These are phyloP conservation scores for Sclerotinia spermophila DNA, from an alignment of 2,329 filamentous ascomycete species.

Conservation along the genomic window DNA sequence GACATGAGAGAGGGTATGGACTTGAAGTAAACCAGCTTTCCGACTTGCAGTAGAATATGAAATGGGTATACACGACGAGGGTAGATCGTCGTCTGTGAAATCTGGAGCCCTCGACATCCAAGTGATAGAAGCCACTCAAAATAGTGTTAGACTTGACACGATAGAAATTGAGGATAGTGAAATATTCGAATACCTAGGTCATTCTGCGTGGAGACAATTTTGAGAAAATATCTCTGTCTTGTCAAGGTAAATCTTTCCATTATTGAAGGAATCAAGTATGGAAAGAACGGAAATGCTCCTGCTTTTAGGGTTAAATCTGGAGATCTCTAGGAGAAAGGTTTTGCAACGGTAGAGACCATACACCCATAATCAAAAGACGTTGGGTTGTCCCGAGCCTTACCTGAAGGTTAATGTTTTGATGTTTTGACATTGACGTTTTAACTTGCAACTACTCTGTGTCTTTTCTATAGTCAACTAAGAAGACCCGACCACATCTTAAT, in stretches of 20 bases:
- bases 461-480: not conserved
- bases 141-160: not conserved
- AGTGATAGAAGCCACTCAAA: not conserved
- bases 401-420: not conserved
- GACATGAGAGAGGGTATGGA: not conserved
- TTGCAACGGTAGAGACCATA: not conserved
- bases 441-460: not conserved
- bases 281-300: not conserved
- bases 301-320: not conserved
- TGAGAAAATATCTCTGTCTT: not conserved
- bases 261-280: not conserved
- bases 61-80: not conserved
- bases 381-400: not conserved
- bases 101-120: not conserved
- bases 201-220: not conserved
- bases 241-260: not conserved
- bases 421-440: too few relatives aligned
- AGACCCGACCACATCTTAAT: not conserved
- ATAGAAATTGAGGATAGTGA: not conserved
- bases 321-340: not conserved
- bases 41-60: not conserved
- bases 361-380: not conserved
- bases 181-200: not conserved
- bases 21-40: not conserved
- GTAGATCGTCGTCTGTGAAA: not conserved